A percentile compares a stretch with the other conserved stretches of the same genome.
Evolutionary conservation across 495 filamentous ascomycete species (phyloP).

Genomic region (Penicillium goetzii): DNA sequence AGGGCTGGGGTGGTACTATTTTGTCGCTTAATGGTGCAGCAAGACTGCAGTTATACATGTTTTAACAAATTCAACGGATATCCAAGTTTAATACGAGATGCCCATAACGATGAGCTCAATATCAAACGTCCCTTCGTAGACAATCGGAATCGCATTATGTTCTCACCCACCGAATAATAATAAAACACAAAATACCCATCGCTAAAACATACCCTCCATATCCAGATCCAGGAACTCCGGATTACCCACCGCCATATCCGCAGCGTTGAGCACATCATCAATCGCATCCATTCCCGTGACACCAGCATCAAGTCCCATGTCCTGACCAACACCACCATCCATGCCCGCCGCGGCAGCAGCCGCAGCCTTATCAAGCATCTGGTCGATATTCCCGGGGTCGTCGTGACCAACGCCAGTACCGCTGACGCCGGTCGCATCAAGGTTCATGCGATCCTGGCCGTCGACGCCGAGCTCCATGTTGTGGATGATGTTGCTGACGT

Average conservation of each 20-base stretch:
- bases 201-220: constrained; percentile 53
- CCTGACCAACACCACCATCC: constrained; percentile 31
- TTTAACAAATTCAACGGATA: neutral
- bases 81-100: constrained; percentile 1
- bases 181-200: neutral
- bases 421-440: constrained; percentile 30
- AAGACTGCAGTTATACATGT: constrained; percentile 7
- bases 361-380: constrained; percentile 51
- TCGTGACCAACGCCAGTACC: constrained; percentile 30
- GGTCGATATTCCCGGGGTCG: constrained; percentile 48
- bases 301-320: constrained; percentile 35
- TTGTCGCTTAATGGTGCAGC: neutral
- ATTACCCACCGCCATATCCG: constrained; percentile 52
- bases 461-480: constrained; percentile 47
- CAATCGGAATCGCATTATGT: neutral
- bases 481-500: constrained; percentile 48
- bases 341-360: constrained; percentile 42
- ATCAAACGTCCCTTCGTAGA: neutral
- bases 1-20: neutral
- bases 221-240: constrained; percentile 55
- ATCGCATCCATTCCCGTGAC: constrained; percentile 45
- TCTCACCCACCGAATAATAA: neutral
- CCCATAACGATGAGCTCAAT: neutral
- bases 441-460: constrained; percentile 40
- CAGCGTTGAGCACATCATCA: constrained; percentile 53